Percentiles rank a stretch among this genome's conserved stretches.
phyloP scores from a whole-genome alignment of 2,329 filamentous ascomycete species.

The Phialophora chinensis region DNA sequence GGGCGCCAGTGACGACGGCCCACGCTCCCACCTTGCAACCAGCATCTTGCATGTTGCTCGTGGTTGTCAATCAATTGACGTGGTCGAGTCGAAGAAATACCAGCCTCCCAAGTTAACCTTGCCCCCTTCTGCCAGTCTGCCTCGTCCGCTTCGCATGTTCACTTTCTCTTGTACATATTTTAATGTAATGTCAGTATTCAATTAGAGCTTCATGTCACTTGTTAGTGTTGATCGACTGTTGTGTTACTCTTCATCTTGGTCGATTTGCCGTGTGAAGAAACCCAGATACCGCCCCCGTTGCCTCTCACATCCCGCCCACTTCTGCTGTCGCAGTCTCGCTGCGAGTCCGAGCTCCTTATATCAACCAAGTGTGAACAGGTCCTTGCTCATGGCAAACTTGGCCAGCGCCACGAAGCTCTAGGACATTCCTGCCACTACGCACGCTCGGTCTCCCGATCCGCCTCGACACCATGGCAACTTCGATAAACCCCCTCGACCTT shows the following conservation, averaged over 20 bases:
- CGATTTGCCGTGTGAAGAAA: slow-evolving; percentile 3
- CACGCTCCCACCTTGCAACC: slow-evolving; percentile 14
- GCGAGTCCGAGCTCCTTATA: background rate
- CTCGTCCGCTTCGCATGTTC: slow-evolving; percentile 23
- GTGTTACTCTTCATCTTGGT: slow-evolving; percentile 17
- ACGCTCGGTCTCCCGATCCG: background rate
- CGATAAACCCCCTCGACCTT: slow-evolving; percentile 38
- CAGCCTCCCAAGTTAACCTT: slow-evolving; percentile 18
- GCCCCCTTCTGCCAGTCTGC: slow-evolving; percentile 16
- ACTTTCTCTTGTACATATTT: slow-evolving; percentile 33
- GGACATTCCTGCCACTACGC: background rate
- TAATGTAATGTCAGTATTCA: slow-evolving; percentile 14
- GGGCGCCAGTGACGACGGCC: slow-evolving; percentile 12
- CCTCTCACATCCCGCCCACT: background rate
- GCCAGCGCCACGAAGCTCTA: slow-evolving; percentile 2
- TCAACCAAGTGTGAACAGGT: background rate
- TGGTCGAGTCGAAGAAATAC: slow-evolving; percentile 18
- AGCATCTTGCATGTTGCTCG: slow-evolving; percentile 15
- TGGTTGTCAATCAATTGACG: slow-evolving; percentile 17
- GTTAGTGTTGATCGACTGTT: slow-evolving; percentile 16
- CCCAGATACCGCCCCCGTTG: background rate
- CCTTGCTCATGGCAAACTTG: slow-evolving; percentile 15
- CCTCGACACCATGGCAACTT: slow-evolving; percentile 28
- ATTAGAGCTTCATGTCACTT: slow-evolving; percentile 20
- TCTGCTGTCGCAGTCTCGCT: background rate